Evolutionary conservation across 495 filamentous ascomycete genomes (phyloP).

Genomic region (Collariella sp.): DNA sequence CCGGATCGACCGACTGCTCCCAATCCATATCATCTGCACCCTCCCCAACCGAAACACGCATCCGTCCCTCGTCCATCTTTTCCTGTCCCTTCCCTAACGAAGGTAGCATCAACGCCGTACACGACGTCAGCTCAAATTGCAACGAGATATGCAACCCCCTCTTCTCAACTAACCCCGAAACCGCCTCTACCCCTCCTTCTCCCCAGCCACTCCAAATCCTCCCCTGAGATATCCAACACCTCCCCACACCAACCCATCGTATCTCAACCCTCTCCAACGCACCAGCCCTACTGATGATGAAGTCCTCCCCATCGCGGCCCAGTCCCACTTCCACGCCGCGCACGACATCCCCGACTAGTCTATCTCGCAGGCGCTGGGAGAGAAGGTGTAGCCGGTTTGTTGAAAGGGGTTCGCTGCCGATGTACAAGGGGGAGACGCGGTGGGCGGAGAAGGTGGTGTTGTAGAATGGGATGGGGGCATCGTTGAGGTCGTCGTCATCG

Average conservation of each 20-base stretch:
- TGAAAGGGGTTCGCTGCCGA: constrained; percentile 25
- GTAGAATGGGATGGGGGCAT: constrained; percentile 31
- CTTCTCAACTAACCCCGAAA: not conserved
- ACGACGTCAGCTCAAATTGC: constrained; percentile 34
- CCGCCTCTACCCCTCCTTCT: not conserved
- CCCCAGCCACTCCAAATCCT: not conserved
- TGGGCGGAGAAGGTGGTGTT: constrained; percentile 42
- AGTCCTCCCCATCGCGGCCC: constrained; percentile 16
- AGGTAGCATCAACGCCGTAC: constrained; percentile 36
- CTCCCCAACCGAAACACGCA: constrained; percentile 1
- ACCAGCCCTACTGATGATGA: constrained; percentile 29
- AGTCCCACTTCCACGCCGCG: constrained; percentile 40
- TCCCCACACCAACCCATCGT: constrained; percentile 19
- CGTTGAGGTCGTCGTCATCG: not conserved
- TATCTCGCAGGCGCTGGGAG: constrained; percentile 34
- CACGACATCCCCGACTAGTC: constrained; percentile 40
- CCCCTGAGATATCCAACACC: constrained; percentile 12
- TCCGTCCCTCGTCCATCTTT: not conserved
- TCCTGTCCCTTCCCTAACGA: constrained; percentile 1
- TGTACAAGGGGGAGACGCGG: constrained; percentile 37
- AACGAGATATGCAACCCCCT: constrained; percentile 29
- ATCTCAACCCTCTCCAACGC: constrained; percentile 32
- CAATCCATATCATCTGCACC: not conserved
- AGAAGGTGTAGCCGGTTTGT: constrained; percentile 24
- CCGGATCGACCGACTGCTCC: constrained; percentile 7